Evolutionary conservation across 345 rosid species (phyloP), one percentile per base, ranked within the genome.

Genomic region (Noccaea caerulescens): DNA sequence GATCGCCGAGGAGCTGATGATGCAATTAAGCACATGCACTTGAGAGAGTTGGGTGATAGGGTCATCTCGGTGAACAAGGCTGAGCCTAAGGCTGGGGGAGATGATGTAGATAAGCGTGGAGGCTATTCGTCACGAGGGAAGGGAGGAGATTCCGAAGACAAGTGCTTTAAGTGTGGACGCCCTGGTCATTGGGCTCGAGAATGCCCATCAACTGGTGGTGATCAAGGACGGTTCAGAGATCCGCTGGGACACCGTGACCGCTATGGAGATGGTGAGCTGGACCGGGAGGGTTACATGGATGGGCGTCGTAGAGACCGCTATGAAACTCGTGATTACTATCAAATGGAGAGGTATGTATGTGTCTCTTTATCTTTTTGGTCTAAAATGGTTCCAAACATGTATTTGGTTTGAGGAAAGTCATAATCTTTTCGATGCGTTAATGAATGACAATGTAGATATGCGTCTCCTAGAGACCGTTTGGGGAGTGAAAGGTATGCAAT

Each of bases 111-210:
- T 64, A 81, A 84, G 69, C 88, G 97, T 72, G 87, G 88, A 51
- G 64, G 74, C 77, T 88, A 85, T 77, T 79, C 90, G 50, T 82
- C 92, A 9, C 78, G 84, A 66, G 85, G 84, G 41, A 81, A 92
- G 75, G 87, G 86, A 6, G 80, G 86, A 43, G 56, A 27, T 56
- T 85, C 71, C 16, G 87, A 84, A 71, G 94, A 88, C 65, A 92
- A 86, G 61, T 91, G 97, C 82, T 93, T 84, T 78, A 90, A 87
- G 79, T 91, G 98, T 44, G 97, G 98, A 58, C 87, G 93, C 33
- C 72, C 60, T 10, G 97, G 97, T 45, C 98, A 93, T 53, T 90
- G 96, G 98, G 98, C 96, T 47, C 82, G 98, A 36, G 96, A 91
- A 54, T 93, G 98, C 77, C 88, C 96, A 68, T 82, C 92, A 41